Evolutionary conservation across 768 basidiomycete genomes (phyloP), one percentile per base, ranked within the genome.

Genomic region (Chalciporus pseudorubinellus): DNA sequence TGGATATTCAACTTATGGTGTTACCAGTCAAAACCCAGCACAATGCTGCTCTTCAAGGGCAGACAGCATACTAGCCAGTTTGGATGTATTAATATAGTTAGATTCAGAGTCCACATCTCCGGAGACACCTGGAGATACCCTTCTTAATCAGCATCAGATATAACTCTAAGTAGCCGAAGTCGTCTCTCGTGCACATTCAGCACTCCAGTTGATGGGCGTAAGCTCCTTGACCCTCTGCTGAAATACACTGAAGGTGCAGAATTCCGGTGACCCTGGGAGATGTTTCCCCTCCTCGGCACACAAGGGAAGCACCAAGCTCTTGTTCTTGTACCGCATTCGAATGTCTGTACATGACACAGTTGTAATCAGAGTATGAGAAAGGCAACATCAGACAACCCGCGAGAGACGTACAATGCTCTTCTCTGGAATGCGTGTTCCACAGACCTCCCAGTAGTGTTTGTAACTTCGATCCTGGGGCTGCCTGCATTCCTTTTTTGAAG

Each of bases 241-340:
- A 70, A 90, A 90, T 19, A 83, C 83, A 12, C 72, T 64, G 33
- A 90, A 70, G 6, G 82, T 82, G 67, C 89, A 90, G 58, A 90
- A 83, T 62, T 89, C 87, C 0, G 88, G 89, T 11, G 74, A 75
- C 2, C 85, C 87, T 3, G 79, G 72, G 7, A 88, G 69, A 59
- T 91, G 89, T 48, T 87, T 78, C 5, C 85, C 85, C 41, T 78
- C 72, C 6, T 76, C 77, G 2, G 83, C 80, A 56, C 89, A 91
- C 13, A 82, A 51, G 0, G 89, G 88, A 6, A 90, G 70, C 3
- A 70, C 44, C 70, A 89, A 67, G 58, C 78, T 79, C 51, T 75
- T 74, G 70, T 87, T 87, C 68, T 88, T 84, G 61, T 89, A 87
- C 21, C 88, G 79, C 78, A 88, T 81, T n/a, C 89, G 81, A 41